Base-by-base conservation (phyloP, 306 rosid genomes). In the Aeschynomene evenia region DNA sequence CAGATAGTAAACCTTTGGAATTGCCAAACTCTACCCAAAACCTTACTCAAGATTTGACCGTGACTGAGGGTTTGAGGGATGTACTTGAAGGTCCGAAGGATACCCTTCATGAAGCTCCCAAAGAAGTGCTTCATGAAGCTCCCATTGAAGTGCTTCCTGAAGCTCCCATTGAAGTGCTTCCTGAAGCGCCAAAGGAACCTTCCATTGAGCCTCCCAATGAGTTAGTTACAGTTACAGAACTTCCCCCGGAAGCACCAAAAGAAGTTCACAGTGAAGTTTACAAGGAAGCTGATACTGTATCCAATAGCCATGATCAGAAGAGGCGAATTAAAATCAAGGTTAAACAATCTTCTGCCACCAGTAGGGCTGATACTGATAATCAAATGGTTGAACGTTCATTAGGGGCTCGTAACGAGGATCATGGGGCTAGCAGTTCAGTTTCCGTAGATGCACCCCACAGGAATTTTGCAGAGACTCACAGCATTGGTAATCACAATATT, bases 401-500 rank as follows among this genome's bases (percentile, higher is more conserved):
- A 39, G 96, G 84, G 31, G 86, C 80, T 16, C 88, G 73, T 9
- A 83, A 76, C 57, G 96, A 81, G 66, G 96, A 89, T 59, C 90
- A 36, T 26, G 95, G 89, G 60, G 86, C 89, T 48, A 88, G 84
- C 72, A 90, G 97, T 81, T 94, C 98, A 45, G 94, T 93, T 70
- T 94, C 98, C 7, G 98, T 94, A 42, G 98, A 94, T 76, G 98
- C 98, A 50, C 98, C 98, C 40, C 86, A 63, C 60, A 85, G 89
- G 77, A 90, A 84, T 72, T 81, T 88, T 66, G 61, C 84, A 0
- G 96, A 86, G 76, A 74, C 86, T 66, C 36, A 64, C 59, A 88
- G 96, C 69, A 77, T 70, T 20, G 73, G 89, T 82, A 77, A 81
- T 76, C 92, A 81, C 62, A 85, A 88, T 59, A 61, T 85, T 2